Conservation (phyloP, 2,329 filamentous ascomycete genomes). For the Ophiocordyceps camponoti-leonardi region DNA sequence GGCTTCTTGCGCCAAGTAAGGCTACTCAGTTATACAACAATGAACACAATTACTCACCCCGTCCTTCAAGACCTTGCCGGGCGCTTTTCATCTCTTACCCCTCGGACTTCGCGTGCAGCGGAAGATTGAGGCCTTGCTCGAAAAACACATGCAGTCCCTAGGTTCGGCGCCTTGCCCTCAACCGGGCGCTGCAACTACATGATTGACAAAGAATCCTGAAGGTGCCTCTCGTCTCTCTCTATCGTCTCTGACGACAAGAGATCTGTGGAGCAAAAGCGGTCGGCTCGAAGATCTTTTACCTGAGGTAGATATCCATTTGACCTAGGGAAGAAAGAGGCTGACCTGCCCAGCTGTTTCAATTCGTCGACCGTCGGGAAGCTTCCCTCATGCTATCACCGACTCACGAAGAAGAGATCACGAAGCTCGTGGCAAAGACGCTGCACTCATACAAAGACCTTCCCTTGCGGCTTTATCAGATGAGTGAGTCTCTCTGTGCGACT, state of each 20-base stretch:
- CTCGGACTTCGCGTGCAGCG: conserved; percentile 74
- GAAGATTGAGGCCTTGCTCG: conserved; percentile 72
- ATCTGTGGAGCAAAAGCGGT: conserved; percentile 70
- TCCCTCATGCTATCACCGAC: conserved; percentile 74
- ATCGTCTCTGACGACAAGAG: conserved; percentile 72
- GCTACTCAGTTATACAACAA: conserved; percentile 2
- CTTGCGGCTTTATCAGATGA: conserved; percentile 77
- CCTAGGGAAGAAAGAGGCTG: background rate
- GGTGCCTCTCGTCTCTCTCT: conserved; percentile 68
- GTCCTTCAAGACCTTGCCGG: conserved; percentile 51
- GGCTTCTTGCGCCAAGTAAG: conserved; percentile 57
- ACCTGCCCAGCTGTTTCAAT: conserved; percentile 52
- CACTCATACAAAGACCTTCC: conserved; percentile 79
- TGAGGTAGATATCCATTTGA: conserved; percentile 35
- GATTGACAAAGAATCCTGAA: conserved; percentile 7
- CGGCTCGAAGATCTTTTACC: conserved; percentile 53
- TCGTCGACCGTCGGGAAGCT: conserved; percentile 61
- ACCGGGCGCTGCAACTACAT: too few relatives aligned
- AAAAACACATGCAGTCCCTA: conserved; percentile 70
- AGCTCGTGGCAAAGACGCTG: conserved; percentile 53
- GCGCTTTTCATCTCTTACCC: conserved; percentile 83
- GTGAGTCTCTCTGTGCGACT: conserved; percentile 23
- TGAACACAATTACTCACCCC: background rate
- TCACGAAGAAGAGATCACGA: conserved; percentile 92
- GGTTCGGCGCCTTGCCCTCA: conserved; percentile 24